Conservation (phyloP, 768 basidiomycete genomes). For the Steccherinum ochraceum region DNA sequence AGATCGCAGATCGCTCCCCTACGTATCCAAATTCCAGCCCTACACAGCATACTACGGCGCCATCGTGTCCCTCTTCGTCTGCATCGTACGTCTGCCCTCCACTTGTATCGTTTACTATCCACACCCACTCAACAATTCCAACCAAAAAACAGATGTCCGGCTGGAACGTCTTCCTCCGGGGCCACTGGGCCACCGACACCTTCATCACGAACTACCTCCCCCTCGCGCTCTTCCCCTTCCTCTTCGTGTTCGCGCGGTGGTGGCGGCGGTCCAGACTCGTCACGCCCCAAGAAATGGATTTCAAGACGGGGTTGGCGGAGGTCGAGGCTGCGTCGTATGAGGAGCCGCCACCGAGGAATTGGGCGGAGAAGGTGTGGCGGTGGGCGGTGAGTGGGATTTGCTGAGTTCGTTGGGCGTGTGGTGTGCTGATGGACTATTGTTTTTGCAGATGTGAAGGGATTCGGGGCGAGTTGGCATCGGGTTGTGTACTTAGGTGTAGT, state of each 20-base stretch:
- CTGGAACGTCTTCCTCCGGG: conserved; percentile 35
- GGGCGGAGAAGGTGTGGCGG: conserved; percentile 27
- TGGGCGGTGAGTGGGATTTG: conserved; percentile 27
- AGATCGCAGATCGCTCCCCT: conserved; percentile 68
- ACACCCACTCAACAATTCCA: background rate
- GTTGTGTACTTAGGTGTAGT: too few relatives aligned
- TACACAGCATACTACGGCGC: conserved; percentile 57
- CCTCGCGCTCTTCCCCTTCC: conserved; percentile 37
- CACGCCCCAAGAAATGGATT: conserved; percentile 36
- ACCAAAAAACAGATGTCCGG: conserved; percentile 37
- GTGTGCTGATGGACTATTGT: too few relatives aligned
- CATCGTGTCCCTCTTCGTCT: conserved; percentile 38
- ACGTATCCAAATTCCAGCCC: conserved; percentile 58
- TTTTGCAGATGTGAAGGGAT: too few relatives aligned
- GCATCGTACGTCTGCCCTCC: conserved; percentile 37
- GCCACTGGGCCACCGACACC: conserved; percentile 29
- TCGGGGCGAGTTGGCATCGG: too few relatives aligned
- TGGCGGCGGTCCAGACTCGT: conserved; percentile 12
- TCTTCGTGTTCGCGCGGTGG: conserved; percentile 29
- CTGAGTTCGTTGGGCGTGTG: too few relatives aligned
- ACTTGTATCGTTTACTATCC: background rate
- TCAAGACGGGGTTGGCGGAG: conserved; percentile 31
- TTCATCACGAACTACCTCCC: conserved; percentile 40
- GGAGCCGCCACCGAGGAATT: conserved; percentile 27
- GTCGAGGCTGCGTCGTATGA: conserved; percentile 29